phyloP scores from a whole-genome alignment of 192 early-diverging fungal genomes.

The Entrophospora sp. region DNA sequence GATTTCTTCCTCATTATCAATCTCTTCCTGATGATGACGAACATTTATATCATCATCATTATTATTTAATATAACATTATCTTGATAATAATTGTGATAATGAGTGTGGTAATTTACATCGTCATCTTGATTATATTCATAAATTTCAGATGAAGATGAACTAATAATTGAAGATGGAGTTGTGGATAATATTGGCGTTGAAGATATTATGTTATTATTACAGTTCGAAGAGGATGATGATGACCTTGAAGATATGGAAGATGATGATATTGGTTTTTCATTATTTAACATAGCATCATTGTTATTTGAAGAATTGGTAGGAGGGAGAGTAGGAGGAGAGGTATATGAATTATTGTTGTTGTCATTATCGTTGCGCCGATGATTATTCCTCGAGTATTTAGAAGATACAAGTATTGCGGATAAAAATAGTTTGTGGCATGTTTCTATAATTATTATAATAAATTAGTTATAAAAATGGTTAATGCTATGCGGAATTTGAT shows the following conservation, averaged over 20 bases:
- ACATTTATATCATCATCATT: too few relatives aligned
- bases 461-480: neutral
- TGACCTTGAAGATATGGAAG: too few relatives aligned
- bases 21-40: too few relatives aligned
- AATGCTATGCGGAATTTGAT: neutral
- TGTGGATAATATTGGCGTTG: neutral
- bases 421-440: slow-evolving; percentile 26
- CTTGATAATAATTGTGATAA: too few relatives aligned
- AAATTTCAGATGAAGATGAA: neutral
- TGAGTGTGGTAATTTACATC: too few relatives aligned
- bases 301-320: neutral
- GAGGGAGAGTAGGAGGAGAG: neutral
- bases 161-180: neutral
- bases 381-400: slow-evolving; percentile 21
- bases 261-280: too few relatives aligned
- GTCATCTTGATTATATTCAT: neutral
- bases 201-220: neutral
- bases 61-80: too few relatives aligned
- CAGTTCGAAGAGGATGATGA: neutral
- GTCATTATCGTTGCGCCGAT: neutral
- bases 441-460: slow-evolving; percentile 19
- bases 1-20: too few relatives aligned
- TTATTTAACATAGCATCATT: too few relatives aligned
- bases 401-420: slow-evolving; percentile 28
- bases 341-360: neutral